Evolutionary conservation across 2,329 filamentous ascomycete genomes (phyloP).

Genomic region (Colletotrichum plurivorum): DNA sequence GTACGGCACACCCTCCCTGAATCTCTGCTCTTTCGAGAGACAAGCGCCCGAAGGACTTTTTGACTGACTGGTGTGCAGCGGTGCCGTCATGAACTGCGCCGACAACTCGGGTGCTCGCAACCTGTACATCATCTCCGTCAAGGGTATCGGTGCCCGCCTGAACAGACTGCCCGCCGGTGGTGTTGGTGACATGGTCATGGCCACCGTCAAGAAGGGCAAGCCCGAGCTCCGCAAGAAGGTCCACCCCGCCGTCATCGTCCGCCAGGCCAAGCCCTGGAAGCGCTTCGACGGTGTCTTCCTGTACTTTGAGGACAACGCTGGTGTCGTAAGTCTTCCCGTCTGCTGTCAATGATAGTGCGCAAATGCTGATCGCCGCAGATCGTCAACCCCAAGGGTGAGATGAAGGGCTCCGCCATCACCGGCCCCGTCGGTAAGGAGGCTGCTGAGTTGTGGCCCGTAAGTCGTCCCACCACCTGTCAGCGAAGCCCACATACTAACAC

Average conservation of each 20-base stretch:
- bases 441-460: slow-evolving; percentile 98
- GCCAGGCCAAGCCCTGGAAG: slow-evolving; percentile 99
- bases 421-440: slow-evolving; percentile 99
- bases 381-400: slow-evolving; percentile 99
- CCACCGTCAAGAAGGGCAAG: slow-evolving; percentile 99
- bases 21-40: slow-evolving; percentile 13
- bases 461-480: slow-evolving; percentile 56
- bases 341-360: too few species aligned
- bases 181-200: slow-evolving; percentile 99
- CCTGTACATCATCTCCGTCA: slow-evolving; percentile 99
- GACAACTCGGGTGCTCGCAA: slow-evolving; percentile 99
- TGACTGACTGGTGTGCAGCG: slow-evolving; percentile 67
- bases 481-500: slow-evolving; percentile 48
- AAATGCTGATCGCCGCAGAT: slow-evolving; percentile 74
- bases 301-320: slow-evolving; percentile 99
- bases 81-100: slow-evolving; percentile 99
- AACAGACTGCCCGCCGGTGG: slow-evolving; percentile 97
- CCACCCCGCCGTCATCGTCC: slow-evolving; percentile 98
- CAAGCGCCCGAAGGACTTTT: slow-evolving; percentile 18
- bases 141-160: slow-evolving; percentile 96
- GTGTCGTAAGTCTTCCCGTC: slow-evolving; percentile 80
- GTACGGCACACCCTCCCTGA: slow-evolving; percentile 72
- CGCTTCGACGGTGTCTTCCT: slow-evolving; percentile 98
- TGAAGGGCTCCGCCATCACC: slow-evolving; percentile 99
- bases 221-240: slow-evolving; percentile 99